These are phyloP conservation scores for Populus trichocarpa DNA, from an alignment of 441 rosid genomes.

Conservation along the genomic window DNA sequence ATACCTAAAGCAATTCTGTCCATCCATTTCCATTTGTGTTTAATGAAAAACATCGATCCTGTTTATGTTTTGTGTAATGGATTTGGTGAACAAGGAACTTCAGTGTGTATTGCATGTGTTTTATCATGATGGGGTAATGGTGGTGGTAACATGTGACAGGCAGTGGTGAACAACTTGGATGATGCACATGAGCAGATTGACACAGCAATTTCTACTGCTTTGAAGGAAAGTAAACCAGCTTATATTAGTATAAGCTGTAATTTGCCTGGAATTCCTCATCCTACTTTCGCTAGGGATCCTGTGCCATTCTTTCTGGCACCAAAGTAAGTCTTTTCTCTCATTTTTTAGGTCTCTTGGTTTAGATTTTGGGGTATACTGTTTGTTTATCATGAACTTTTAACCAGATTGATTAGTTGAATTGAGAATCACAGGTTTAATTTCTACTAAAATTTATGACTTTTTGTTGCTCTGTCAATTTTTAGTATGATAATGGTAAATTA, in stretches of 20 bases:
- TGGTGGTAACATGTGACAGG: conserved; percentile 36
- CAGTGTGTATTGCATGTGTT: neutral
- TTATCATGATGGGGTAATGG: neutral
- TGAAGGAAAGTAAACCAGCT: too few species aligned
- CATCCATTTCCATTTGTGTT: neutral
- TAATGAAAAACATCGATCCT: neutral
- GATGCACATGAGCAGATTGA: too few species aligned
- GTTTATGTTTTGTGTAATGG: too few species aligned
- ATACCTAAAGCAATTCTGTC: neutral
- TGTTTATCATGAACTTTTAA: neutral
- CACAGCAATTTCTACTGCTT: too few species aligned
- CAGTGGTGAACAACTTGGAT: conserved; percentile 24
- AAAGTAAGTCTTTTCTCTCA: conserved; percentile 29
- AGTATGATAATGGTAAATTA: neutral
- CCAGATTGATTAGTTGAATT: neutral
- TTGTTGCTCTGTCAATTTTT: neutral
- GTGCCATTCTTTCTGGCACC: conserved; percentile 69
- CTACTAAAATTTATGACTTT: neutral
- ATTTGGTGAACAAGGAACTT: neutral
- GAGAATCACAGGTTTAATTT: neutral
- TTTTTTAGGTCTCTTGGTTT: neutral
- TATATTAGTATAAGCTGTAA: too few species aligned
- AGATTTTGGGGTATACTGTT: neutral
- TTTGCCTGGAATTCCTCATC: too few species aligned
- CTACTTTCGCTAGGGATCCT: conserved; percentile 39